Percentiles rank a stretch among this genome's conserved stretches.
phyloP scores from a whole-genome alignment of 495 filamentous ascomycete genomes.

The Xylaria flabelliformis region DNA sequence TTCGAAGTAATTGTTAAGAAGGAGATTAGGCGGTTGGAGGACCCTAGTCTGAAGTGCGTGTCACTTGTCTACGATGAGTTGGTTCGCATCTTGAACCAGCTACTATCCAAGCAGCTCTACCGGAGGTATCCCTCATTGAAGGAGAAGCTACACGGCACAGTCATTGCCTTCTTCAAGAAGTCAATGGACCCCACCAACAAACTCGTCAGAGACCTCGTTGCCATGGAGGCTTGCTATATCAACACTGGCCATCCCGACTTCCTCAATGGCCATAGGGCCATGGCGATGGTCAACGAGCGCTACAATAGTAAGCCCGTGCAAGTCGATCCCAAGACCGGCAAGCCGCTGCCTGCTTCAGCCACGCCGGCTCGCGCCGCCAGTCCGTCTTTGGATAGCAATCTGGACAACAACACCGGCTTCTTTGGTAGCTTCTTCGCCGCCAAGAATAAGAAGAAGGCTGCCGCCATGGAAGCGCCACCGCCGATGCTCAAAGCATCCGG shows the following conservation, averaged over 20 bases:
- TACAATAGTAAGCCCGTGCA: slow-evolving; percentile 88
- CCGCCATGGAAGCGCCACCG: slow-evolving; percentile 96
- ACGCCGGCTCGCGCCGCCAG: slow-evolving; percentile 73
- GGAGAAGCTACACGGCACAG: slow-evolving; percentile 96
- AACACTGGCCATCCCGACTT: slow-evolving; percentile 99
- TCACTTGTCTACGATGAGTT: slow-evolving; percentile 97
- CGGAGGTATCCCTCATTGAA: slow-evolving; percentile 90
- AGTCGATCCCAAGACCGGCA: slow-evolving; percentile 98
- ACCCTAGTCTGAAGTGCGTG: slow-evolving; percentile 95
- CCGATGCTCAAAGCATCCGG: slow-evolving; percentile 92
- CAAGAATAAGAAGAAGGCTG: slow-evolving; percentile 99
- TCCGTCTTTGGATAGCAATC: slow-evolving; percentile 60
- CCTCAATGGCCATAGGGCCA: slow-evolving; percentile 94
- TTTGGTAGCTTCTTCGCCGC: slow-evolving; percentile 97
- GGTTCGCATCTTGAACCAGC: slow-evolving; percentile 89
- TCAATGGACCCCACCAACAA: slow-evolving; percentile 97
- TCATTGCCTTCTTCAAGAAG: slow-evolving; percentile 96
- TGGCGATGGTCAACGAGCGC: slow-evolving; percentile 96
- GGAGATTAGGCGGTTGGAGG: slow-evolving; percentile 95
- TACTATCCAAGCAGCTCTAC: slow-evolving; percentile 88
- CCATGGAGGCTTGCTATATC: slow-evolving; percentile 96
- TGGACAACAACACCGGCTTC: slow-evolving; percentile 74
- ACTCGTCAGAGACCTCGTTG: slow-evolving; percentile 88
- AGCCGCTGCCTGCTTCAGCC: slow-evolving; percentile 75
- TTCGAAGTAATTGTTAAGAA: slow-evolving; percentile 99